phyloP scores from a whole-genome alignment of 2,329 filamentous ascomycete genomes.

The Fusarium pseudograminearum region DNA sequence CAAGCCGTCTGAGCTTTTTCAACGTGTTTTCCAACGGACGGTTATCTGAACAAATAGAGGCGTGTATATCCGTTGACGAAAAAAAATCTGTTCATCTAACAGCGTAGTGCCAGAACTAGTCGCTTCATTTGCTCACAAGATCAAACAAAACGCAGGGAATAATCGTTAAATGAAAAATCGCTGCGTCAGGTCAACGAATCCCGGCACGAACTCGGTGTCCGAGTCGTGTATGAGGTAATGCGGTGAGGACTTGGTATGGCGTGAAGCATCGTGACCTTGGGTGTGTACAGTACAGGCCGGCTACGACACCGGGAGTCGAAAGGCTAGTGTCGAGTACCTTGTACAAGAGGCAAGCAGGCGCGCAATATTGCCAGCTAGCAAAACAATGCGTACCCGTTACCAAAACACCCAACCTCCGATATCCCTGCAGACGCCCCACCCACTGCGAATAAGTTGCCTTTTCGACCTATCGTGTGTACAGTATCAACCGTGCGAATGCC shows the following conservation, averaged over 20 bases:
- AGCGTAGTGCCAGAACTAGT: constrained; percentile 42
- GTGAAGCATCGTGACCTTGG: constrained; percentile 45
- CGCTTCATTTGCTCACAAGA: constrained; percentile 34
- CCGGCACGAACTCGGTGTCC: constrained; percentile 48
- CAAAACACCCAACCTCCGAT: constrained; percentile 44
- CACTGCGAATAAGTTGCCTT: constrained; percentile 26
- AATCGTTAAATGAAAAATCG: constrained; percentile 36
- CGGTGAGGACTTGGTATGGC: constrained; percentile 48
- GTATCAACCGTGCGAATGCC: constrained; percentile 35
- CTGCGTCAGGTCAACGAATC: constrained; percentile 45
- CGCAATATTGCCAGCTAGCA: constrained; percentile 11
- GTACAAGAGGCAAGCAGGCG: constrained; percentile 27
- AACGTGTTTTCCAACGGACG: constrained; percentile 10
- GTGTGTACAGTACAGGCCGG: constrained; percentile 41
- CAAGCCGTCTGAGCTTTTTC: constrained; percentile 12
- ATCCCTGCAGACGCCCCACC: constrained; percentile 40
- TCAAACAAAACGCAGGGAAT: constrained; percentile 36
- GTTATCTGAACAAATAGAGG: constrained; percentile 1
- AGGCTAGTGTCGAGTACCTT: constrained; percentile 31
- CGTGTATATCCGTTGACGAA: constrained; percentile 8
- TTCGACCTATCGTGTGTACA: constrained; percentile 32
- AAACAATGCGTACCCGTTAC: constrained; percentile 44
- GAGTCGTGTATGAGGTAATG: constrained; percentile 50
- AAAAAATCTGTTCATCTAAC: constrained; percentile 27
- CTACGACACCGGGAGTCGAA: constrained; percentile 45